Evolutionary conservation across 1,139 yeast genomes (phyloP), one percentile per base, ranked within the genome.

Genomic region (Lodderomyces oxycetoniae): DNA sequence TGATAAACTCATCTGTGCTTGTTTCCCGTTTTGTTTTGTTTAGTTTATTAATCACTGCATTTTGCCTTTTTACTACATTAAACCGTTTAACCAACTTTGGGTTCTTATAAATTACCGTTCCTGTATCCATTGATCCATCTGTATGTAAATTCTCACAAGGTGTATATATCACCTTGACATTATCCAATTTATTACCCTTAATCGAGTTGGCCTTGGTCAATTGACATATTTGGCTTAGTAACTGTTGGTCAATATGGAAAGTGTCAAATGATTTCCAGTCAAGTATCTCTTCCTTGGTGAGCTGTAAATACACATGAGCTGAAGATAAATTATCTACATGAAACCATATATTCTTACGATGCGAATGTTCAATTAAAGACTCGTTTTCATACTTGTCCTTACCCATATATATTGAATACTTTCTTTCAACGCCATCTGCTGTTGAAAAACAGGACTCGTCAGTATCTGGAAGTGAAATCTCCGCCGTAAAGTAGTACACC

Each of bases 271-370:
- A 45, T 13, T 49, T 52, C 28, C 45, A 37, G 27, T 42, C 31
- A 10, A 50, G 47, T 19, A 19, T 7, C 10, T 19, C 22, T 26
- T 67, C 74, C 14, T 68, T 68, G 11, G 62, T 66, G 23, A 82
- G 57, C 36, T 86, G 74, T 21, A 84, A 57, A 48, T 86, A 86
- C n/a, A 86, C 70, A 53, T 86, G 95, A 0, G 93, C 94, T 28
- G 89, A 80, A 8, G 89, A 79, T 35, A 78, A 67, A 46, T 81
- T 82, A 48, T 84, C 93, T 6, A 81, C 89, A 54, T 85, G 95
- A 50, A 86, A 85, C 93, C 95, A 86, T 6, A 83, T 62, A 50
- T 83, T 84, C 39, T 73, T 75, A 11, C 79, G 79, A 44, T 75
- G 70, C 0, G 91, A 87, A 49, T 77, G 71, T 49, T 77, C 78